Base-by-base conservation (phyloP, 352 stramenopile genomes). In the Globisporangium mamillatum region DNA sequence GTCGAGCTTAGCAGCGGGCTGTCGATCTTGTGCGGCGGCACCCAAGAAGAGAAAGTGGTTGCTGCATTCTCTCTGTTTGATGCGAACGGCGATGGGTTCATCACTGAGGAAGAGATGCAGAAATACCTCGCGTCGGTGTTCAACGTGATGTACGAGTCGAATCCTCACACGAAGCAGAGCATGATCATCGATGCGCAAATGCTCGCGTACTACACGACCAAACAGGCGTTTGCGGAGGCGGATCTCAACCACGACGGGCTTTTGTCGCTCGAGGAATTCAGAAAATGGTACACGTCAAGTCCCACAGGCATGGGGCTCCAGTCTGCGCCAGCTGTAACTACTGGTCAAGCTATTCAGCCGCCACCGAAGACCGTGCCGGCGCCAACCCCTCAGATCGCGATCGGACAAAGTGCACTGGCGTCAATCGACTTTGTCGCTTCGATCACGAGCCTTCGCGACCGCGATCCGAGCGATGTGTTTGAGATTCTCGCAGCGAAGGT, bases 21-120 rank as follows among this genome's bases (percentile, higher is more conserved):
- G 5, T 94, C 84, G 2, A 76, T 96, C 24, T 63, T 97, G 38
- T 93, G 84, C 53, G 79, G 78, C 12, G 89, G 84, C 0, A 84
- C 76, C 3, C 82, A 78, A 36, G 83, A 96, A 48, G 87, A 95
- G 16, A 95, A 94, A 71, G 78, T 95, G 2, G 70, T 79, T 29
- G 79, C 86, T 3, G 88, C 84, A n/a, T 96, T 97, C 75, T 76
- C 78, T 18, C 82, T 96, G 25, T 93, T 96, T 68, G 91, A 97
- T 64, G 75, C 74, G 0, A 82, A 97, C 59, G 77, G 79, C 4
- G 88, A 97, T 62, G 91, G 91, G 29, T 95, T 85, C 63, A 96
- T 97, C 72, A 92, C 85, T 1, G 66, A 78, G 22, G 68, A 84
- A 18, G 88, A 97, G 63, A 95, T 97, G 89, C 74, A 86, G 58